Evolutionary conservation across 2,329 filamentous ascomycete species (phyloP), one percentile per base, ranked within the genome.

Genomic region (Trichoderma arundinaceum): DNA sequence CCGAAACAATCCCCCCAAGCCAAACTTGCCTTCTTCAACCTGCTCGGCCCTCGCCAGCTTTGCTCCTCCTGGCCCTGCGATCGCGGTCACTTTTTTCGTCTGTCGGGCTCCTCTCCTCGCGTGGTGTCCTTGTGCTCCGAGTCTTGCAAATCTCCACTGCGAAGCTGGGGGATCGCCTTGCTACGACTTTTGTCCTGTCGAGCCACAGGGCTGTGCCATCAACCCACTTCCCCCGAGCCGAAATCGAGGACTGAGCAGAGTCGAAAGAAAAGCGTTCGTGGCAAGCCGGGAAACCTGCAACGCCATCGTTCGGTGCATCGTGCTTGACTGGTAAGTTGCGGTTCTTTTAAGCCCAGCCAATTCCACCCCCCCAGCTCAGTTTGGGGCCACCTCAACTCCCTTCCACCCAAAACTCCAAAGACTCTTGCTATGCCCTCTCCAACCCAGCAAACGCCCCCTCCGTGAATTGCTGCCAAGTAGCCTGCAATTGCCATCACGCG

Each of bases 81-180:
- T 65, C 53, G 62, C 52, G 41, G 51, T 48, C 61, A 48, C 32
- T 57, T 49, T 52, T 19, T 32, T 39, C 51, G 39, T 33, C 32
- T 56, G 35, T 44, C 53, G 48, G 22, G 9, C 48, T 28, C 39
- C 53, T 15, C 38, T 32, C 19, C 28, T 58, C 61, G 61, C 61
- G 51, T 64, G 61, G 51, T 64, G 52, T 56, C 61, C 61, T 64
- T 49, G 61, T 64, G 51, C 61, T 48, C 44, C 10, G 10, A n/a
- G 44, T 28, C 35, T 58, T 41, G 61, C 19, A 28, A 28, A 64
- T 64, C 61, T 64, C 61, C 51, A 64, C 61, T 64, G 52, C 3
- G 19, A 41, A 41, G 56, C 56, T 59, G 56, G 54, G 48, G 39
- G 41, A 54, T 43, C 39, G 48, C 28, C 44, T 13, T 62, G 38